Evolutionary conservation across 2,329 filamentous ascomycete genomes (phyloP), one percentile per base, ranked within the genome.

Genomic region (Phoma sp.): DNA sequence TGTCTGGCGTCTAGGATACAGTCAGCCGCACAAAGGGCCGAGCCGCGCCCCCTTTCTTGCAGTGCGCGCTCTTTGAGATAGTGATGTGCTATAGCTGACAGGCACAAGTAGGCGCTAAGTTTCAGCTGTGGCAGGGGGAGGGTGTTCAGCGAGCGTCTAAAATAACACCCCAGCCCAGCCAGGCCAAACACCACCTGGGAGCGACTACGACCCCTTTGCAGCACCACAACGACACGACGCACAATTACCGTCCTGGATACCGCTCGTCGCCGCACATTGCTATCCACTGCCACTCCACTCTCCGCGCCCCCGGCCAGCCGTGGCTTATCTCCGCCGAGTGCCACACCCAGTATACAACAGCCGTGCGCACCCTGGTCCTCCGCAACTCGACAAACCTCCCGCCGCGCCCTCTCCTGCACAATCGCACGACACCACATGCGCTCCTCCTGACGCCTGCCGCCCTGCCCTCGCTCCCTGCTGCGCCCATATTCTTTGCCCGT

Each of bases 281-380:
- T 33, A 35, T 22, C n/a, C 27, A 9, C 33, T n/a, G 18, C 18
- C 18, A 18, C 18, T 18, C 18, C 18, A 18, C 18, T 18, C 18
- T 18, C 18, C 18, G 18, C 18, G 18, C 6, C 32, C 44, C 40
- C 53, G 47, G 36, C 53, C 43, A 43, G 23, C 52, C 42, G 47
- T 48, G 27, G 47, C 53, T 44, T 35, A 30, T 43, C 33, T 33
- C 39, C 32, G 10, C 41, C 41, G 10, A 41, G 46, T 50, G 18
- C 52, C 30, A 40, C 42, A 43, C 18, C 37, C 18, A 18, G 18
- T 2, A 18, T 18, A 18, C 18, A 18, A 47, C 44, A 45, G 42
- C 47, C 47, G 52, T 55, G 53, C 53, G 14, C 47, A 42, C 53
- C 42, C 53, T 56, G 47, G 45, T 55, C 40, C 53, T 56, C 53